phyloP scores from a whole-genome alignment of 768 basidiomycete species.

The Suillus fuscotomentosus region DNA sequence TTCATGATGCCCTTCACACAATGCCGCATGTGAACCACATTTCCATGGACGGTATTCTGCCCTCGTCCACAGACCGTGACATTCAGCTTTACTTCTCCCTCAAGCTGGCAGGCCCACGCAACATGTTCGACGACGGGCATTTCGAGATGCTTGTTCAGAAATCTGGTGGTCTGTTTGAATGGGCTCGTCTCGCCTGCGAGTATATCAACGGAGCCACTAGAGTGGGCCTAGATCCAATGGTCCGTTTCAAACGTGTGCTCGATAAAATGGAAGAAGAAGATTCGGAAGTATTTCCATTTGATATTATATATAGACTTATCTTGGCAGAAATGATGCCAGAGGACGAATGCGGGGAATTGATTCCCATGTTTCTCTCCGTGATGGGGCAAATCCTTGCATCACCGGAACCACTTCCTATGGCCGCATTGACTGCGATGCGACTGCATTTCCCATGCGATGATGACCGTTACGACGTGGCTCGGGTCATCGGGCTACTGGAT shows the following conservation, averaged over 20 bases:
- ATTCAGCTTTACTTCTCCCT: conserved; percentile 5
- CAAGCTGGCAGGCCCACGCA: neutral
- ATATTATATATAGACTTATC: conserved; percentile 3
- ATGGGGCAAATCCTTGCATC: conserved; percentile 3
- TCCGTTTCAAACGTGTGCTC: neutral
- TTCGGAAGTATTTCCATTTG: neutral
- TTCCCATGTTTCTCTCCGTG: conserved; percentile 2
- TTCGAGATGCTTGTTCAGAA: neutral
- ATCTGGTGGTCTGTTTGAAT: conserved; percentile 7
- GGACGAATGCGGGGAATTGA: neutral
- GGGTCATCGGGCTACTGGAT: neutral
- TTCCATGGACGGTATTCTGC: conserved; percentile 2
- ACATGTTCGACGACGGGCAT: neutral
- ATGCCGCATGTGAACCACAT: neutral
- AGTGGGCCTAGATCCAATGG: neutral
- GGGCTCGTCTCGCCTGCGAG: conserved; percentile 13
- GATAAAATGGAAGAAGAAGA: no score
- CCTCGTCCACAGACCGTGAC: neutral
- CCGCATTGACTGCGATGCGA: neutral
- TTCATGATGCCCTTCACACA: conserved; percentile 9
- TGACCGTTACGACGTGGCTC: neutral
- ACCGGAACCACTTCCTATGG: conserved; percentile 4
- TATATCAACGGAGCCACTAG: conserved; percentile 3
- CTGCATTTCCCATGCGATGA: neutral
- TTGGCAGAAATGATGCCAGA: conserved; percentile 2